Evolutionary conservation across 148 eudicot genomes (phyloP).

Genomic region (Talinum fruticosum): DNA sequence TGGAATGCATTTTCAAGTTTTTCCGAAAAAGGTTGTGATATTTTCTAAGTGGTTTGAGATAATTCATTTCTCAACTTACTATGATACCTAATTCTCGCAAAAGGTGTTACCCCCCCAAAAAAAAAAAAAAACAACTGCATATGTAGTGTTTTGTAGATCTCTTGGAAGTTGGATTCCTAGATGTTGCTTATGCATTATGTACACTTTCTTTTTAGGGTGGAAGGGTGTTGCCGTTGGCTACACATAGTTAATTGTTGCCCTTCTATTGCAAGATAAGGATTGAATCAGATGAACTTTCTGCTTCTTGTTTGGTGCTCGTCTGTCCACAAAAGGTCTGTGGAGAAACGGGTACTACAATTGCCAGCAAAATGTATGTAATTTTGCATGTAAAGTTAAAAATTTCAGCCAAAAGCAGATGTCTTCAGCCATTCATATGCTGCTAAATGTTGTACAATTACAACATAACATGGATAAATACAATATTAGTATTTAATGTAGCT

Average conservation of each 20-base stretch:
- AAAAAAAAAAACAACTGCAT: background rate
- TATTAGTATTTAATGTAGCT: background rate
- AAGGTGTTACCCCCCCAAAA: background rate
- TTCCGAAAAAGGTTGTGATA: conserved; percentile 61
- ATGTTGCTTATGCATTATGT: background rate
- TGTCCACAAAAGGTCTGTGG: background rate
- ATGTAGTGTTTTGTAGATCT: background rate
- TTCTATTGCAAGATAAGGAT: background rate
- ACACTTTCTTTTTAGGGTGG: background rate
- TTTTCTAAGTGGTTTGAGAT: background rate
- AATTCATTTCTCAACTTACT: background rate
- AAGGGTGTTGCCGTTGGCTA: background rate
- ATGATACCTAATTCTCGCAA: background rate
- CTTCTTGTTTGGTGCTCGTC: background rate
- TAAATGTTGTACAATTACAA: background rate
- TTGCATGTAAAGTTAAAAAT: background rate
- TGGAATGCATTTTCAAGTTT: conserved; percentile 92
- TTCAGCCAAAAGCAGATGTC: background rate
- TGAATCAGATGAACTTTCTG: background rate
- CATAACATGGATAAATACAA: background rate
- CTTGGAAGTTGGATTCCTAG: background rate
- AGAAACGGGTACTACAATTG: background rate
- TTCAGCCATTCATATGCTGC: background rate
- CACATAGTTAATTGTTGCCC: background rate
- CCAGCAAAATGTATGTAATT: background rate